Evolutionary conservation across 768 basidiomycete genomes (phyloP).

Genomic region (Rhizopogon vesiculosus): DNA sequence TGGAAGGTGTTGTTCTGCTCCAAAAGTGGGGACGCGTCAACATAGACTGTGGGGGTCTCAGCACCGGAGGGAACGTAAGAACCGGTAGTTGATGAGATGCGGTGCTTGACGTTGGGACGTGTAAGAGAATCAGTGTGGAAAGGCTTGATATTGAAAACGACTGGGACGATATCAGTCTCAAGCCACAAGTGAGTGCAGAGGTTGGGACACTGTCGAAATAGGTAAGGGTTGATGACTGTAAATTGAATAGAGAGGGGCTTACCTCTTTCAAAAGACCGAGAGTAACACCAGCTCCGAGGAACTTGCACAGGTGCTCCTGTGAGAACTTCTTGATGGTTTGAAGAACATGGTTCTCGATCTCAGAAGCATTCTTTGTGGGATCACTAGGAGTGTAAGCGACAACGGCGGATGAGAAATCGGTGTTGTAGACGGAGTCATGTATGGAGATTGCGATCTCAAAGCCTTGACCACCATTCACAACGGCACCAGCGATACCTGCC

Average conservation of each 20-base stretch:
- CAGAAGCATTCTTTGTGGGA: constrained; percentile 50
- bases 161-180: constrained; percentile 77
- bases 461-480: constrained; percentile 53
- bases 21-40: constrained; percentile 52
- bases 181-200: constrained; percentile 85
- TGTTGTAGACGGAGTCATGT: constrained; percentile 82
- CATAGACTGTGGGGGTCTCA: constrained; percentile 69
- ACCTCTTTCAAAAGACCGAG: constrained; percentile 68
- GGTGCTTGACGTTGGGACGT: constrained; percentile 76
- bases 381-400: constrained; percentile 49
- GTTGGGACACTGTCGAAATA: constrained; percentile 55
- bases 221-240: constrained; percentile 10
- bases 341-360: constrained; percentile 61
- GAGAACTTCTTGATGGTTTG: constrained; percentile 69
- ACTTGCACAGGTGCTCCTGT: constrained; percentile 77
- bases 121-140: constrained; percentile 78
- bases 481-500: constrained; percentile 70
- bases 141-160: constrained; percentile 83
- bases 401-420: constrained; percentile 62
- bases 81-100: constrained; percentile 74
- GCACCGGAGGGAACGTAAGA: constrained; percentile 74
- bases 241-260: constrained; percentile 9
- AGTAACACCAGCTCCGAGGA: constrained; percentile 80
- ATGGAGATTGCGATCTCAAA: constrained; percentile 75
- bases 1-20: constrained; percentile 35